These are phyloP conservation scores for Phaeosphaeria sp. DNA, from an alignment of 2,329 filamentous ascomycete species.

Conservation along the genomic window DNA sequence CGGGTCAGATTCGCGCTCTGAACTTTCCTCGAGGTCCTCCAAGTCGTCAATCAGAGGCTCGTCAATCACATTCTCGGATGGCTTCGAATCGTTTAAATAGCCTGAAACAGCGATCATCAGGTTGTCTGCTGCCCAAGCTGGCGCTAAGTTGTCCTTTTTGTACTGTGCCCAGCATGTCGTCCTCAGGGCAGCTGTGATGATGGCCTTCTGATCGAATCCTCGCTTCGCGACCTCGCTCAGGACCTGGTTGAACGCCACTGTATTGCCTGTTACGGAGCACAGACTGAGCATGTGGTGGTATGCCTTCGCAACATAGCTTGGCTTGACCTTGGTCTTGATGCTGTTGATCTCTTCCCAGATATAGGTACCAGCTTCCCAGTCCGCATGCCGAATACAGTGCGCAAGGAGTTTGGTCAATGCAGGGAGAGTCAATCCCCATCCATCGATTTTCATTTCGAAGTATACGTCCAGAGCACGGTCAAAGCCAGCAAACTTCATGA, in stretches of 20 bases:
- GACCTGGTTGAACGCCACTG: slow-evolving; percentile 40
- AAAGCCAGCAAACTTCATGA: slow-evolving; percentile 54
- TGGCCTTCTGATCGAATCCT: slow-evolving; percentile 33
- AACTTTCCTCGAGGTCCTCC: not conserved
- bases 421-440: slow-evolving; percentile 54
- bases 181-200: slow-evolving; percentile 27
- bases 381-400: slow-evolving; percentile 49
- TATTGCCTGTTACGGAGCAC: slow-evolving; percentile 40
- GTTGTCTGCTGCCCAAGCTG: slow-evolving; percentile 43
- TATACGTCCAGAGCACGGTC: slow-evolving; percentile 52
- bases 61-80: not conserved
- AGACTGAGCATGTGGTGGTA: slow-evolving; percentile 43
- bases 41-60: slow-evolving; percentile 1
- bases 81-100: slow-evolving; percentile 26
- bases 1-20: not conserved
- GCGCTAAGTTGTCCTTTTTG: slow-evolving; percentile 23
- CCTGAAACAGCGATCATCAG: slow-evolving; percentile 39
- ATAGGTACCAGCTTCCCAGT: slow-evolving; percentile 44
- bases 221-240: slow-evolving; percentile 33
- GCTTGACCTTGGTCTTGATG: slow-evolving; percentile 33
- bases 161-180: slow-evolving; percentile 20
- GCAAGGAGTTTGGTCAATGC: slow-evolving; percentile 49
- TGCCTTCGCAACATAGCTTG: slow-evolving; percentile 31
- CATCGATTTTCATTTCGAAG: slow-evolving; percentile 51
- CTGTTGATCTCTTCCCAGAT: slow-evolving; percentile 53